Evolutionary conservation across 2,329 filamentous ascomycete genomes (phyloP).

Genomic region (Emergomyces africanus): DNA sequence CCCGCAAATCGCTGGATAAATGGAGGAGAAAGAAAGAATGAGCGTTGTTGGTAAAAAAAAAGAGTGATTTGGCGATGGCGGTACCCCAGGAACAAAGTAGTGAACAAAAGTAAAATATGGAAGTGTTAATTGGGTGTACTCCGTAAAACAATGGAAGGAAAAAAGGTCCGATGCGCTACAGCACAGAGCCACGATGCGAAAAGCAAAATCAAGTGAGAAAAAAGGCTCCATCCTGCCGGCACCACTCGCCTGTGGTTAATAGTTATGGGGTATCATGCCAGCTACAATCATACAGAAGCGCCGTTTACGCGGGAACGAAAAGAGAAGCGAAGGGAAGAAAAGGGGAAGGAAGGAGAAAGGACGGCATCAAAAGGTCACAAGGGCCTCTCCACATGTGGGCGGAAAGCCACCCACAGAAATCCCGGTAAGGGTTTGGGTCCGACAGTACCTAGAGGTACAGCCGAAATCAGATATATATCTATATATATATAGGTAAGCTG

Average conservation of each 20-base stretch:
- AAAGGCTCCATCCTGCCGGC: background rate
- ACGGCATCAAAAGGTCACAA: background rate
- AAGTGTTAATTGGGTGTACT: background rate
- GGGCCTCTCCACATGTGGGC: background rate
- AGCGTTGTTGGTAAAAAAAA: background rate
- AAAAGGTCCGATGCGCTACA: conserved; percentile 1
- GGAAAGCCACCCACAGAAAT: background rate
- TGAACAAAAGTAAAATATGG: conserved; percentile 1
- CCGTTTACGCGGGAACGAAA: background rate
- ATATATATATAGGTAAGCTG: background rate
- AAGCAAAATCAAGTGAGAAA: background rate
- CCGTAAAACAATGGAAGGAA: background rate
- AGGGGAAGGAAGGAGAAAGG: background rate
- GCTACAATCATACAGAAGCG: conserved; percentile 1
- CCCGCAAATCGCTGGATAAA: background rate
- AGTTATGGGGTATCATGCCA: conserved; percentile 1
- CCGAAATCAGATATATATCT: too few relatives aligned
- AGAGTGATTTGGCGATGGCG: background rate
- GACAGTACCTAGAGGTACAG: background rate
- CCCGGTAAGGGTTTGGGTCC: background rate
- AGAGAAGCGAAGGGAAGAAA: background rate
- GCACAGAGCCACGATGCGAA: background rate
- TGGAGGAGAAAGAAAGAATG: background rate
- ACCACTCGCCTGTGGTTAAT: background rate
- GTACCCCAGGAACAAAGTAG: background rate